A percentile compares a stretch with the other conserved stretches of the same genome.
Evolutionary conservation across 140 eudicot species (phyloP).

Genomic region (Bidens hawaiensis): DNA sequence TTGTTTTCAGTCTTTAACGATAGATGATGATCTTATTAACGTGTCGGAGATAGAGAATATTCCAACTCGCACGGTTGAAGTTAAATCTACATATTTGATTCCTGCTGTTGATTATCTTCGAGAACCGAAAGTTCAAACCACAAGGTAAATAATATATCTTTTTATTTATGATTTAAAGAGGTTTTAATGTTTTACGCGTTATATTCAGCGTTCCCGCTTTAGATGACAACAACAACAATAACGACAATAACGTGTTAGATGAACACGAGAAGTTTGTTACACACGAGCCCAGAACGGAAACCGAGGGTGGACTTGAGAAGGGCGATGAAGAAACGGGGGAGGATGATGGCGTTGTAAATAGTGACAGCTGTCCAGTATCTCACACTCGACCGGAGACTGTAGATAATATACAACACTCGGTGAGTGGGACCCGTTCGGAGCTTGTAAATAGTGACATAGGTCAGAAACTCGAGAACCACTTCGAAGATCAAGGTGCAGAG

Average conservation of each 20-base stretch:
- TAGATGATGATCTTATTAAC: slow-evolving; percentile 39
- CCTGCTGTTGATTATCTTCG: slow-evolving; percentile 61
- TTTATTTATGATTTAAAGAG: too few species aligned
- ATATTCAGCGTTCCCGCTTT: slow-evolving; percentile 31
- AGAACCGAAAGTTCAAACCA: slow-evolving; percentile 37
- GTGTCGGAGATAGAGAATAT: slow-evolving; percentile 62
- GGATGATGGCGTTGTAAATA: slow-evolving; percentile 65
- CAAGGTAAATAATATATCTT: too few species aligned
- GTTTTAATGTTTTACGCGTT: too few species aligned
- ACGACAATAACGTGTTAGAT: too few species aligned
- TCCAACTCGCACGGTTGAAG: slow-evolving; percentile 49
- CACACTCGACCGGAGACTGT: slow-evolving; percentile 45
- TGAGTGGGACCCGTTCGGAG: slow-evolving; percentile 32
- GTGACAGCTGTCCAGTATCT: slow-evolving; percentile 34
- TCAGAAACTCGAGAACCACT: slow-evolving; percentile 40
- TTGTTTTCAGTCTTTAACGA: slow-evolving; percentile 44
- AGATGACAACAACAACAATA: too few species aligned
- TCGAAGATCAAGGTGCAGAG: slow-evolving; percentile 44
- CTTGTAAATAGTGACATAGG: slow-evolving; percentile 62
- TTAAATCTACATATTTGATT: slow-evolving; percentile 55
- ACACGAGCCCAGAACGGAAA: slow-evolving; percentile 8
- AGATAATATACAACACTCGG: slow-evolving; percentile 56
- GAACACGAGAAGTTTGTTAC: slow-evolving; percentile 24
- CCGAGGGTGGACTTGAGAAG: slow-evolving; percentile 27
- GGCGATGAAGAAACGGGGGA: slow-evolving; percentile 40